Percentiles rank a stretch among this genome's conserved stretches.
phyloP scores from a whole-genome alignment of 2,329 filamentous ascomycete species.

The Zalaria obscura region DNA sequence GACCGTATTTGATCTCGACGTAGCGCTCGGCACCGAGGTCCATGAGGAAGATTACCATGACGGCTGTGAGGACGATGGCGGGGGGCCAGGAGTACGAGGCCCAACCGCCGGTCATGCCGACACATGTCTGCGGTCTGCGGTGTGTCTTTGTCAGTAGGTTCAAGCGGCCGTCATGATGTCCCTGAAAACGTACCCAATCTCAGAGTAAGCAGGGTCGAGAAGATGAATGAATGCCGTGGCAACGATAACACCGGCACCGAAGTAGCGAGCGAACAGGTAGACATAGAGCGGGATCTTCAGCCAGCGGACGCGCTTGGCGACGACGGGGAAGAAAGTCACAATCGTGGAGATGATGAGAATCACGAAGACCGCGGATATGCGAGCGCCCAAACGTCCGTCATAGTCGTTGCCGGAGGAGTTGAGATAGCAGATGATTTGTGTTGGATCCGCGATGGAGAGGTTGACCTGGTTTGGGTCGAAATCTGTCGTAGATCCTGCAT shows the following conservation, averaged over 20 bases:
- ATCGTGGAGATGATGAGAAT: conserved; percentile 26
- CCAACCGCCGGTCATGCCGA: conserved; percentile 40
- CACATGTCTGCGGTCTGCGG: conserved; percentile 31
- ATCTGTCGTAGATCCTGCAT: no score
- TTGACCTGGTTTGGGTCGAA: conserved; percentile 2
- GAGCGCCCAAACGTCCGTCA: conserved; percentile 32
- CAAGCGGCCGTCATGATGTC: conserved; percentile 27
- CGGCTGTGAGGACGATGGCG: conserved; percentile 34
- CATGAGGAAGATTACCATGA: conserved; percentile 36
- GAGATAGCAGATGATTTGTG: conserved; percentile 37
- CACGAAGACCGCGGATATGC: conserved; percentile 30
- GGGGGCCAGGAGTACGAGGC: conserved; percentile 38
- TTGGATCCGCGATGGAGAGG: conserved; percentile 26
- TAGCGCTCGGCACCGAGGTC: conserved; percentile 38
- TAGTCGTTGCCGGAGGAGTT: conserved; percentile 35
- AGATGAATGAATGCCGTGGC: conserved; percentile 32
- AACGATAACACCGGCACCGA: conserved; percentile 32
- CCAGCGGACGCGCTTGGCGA: conserved; percentile 24
- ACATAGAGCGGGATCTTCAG: conserved; percentile 27
- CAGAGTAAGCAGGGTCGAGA: background rate
- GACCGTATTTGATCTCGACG: conserved; percentile 33
- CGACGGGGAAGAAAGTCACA: conserved; percentile 32
- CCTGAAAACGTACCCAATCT: conserved; percentile 12
- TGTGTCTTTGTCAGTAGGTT: no score
- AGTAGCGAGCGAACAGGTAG: conserved; percentile 34